phyloP scores from a whole-genome alignment of 2,329 filamentous ascomycete genomes.

The Epichloe typhina region DNA sequence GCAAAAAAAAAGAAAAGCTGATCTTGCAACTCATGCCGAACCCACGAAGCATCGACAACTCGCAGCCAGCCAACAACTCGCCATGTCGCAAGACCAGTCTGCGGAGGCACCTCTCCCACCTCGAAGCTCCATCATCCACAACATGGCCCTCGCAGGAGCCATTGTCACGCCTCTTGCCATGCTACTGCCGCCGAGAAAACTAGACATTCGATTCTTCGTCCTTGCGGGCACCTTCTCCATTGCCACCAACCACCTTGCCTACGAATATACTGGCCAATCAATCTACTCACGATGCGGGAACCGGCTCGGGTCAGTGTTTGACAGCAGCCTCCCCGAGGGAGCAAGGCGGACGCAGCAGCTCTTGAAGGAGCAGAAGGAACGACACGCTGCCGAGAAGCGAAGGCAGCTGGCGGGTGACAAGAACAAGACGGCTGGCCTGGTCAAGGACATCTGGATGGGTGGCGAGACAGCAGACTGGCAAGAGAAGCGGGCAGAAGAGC shows the following conservation, averaged over 20 bases:
- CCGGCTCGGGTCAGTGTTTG: conserved; percentile 32
- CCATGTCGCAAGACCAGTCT: conserved; percentile 17
- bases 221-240: conserved; percentile 38
- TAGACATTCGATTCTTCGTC: conserved; percentile 36
- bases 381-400: conserved; percentile 19
- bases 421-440: conserved; percentile 17
- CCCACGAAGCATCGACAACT: neutral
- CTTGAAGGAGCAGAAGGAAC: conserved; percentile 32
- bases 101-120: conserved; percentile 17
- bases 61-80: neutral
- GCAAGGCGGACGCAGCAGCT: conserved; percentile 34
- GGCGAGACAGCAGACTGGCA: conserved; percentile 41
- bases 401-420: conserved; percentile 17
- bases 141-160: conserved; percentile 33
- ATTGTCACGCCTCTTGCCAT: conserved; percentile 34
- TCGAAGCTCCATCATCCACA: conserved; percentile 29
- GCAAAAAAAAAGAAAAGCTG: neutral
- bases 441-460: conserved; percentile 46
- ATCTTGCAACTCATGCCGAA: neutral
- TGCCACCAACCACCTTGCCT: conserved; percentile 40
- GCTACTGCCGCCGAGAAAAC: conserved; percentile 36
- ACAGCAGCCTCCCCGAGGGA: conserved; percentile 43
- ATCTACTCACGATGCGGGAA: conserved; percentile 33
- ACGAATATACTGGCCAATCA: conserved; percentile 43
- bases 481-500: conserved; percentile 36